These are phyloP conservation scores for Fusarium protoensiforme DNA, from an alignment of 2,329 filamentous ascomycete species.

Conservation along the genomic window DNA sequence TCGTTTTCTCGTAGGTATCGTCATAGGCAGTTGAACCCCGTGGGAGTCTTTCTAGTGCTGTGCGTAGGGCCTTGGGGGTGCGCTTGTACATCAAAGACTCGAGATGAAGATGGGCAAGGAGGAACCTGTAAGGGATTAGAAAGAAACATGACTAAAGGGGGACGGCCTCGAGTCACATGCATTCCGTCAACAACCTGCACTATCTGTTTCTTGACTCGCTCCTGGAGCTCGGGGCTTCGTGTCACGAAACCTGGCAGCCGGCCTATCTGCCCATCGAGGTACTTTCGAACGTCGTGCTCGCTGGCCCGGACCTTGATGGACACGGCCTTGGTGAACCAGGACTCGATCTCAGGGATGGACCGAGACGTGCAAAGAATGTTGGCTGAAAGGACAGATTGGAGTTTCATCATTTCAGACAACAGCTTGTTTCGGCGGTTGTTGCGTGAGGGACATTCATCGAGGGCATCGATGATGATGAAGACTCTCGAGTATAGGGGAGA, in stretches of 20 bases:
- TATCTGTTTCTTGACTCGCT: slow-evolving; percentile 17
- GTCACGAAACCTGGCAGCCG: not conserved
- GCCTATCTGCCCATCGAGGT: not conserved
- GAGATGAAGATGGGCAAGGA: slow-evolving; percentile 18
- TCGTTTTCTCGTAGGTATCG: slow-evolving; percentile 52
- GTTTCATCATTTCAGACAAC: not conserved
- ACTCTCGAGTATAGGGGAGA: not conserved
- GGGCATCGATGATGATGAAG: slow-evolving; percentile 37
- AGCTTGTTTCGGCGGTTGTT: not conserved
- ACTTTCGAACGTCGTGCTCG: slow-evolving; percentile 20
- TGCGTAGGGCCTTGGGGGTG: slow-evolving; percentile 32
- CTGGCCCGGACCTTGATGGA: slow-evolving; percentile 29
- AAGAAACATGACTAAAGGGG: not conserved
- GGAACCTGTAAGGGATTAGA: slow-evolving; percentile 16
- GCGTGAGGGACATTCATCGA: slow-evolving; percentile 35
- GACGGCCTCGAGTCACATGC: not conserved
- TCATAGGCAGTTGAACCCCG: slow-evolving; percentile 45
- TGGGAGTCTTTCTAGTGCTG: slow-evolving; percentile 40
- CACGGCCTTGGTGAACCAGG: not conserved
- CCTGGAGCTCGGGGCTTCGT: not conserved
- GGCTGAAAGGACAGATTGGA: accelerated
- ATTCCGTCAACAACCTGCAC: slow-evolving; percentile 22
- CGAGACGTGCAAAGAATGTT: slow-evolving; percentile 42
- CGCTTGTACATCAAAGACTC: slow-evolving; percentile 5
- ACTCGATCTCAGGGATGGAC: slow-evolving; percentile 17